A percentile compares a stretch with the other conserved stretches of the same genome.
These are phyloP conservation scores for Plasmodium gonderi DNA, from an alignment of 169 alveolate species.

Conservation along the genomic window DNA sequence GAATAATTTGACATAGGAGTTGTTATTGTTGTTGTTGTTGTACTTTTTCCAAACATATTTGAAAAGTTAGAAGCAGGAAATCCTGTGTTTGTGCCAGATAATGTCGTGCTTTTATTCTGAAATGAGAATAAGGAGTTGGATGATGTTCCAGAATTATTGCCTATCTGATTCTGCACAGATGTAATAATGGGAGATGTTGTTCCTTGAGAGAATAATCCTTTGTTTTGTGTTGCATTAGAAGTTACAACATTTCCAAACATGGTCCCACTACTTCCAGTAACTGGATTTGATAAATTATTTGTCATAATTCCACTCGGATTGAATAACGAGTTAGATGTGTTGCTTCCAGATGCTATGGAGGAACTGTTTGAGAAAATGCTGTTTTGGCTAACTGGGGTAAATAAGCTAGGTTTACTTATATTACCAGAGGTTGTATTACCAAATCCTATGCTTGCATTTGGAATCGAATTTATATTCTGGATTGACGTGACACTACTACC, in stretches of 20 bases:
- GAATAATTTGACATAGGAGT: too few relatives aligned
- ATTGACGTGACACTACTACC: background rate
- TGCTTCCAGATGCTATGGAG: background rate
- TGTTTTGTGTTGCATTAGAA: background rate
- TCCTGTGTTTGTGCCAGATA: background rate
- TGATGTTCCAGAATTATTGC: too few relatives aligned
- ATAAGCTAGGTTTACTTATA: background rate
- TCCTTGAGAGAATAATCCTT: background rate
- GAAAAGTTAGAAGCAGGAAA: background rate
- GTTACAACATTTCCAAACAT: background rate
- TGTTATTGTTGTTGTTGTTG: background rate
- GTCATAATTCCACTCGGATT: background rate
- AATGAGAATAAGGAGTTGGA: background rate
- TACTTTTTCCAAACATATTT: background rate
- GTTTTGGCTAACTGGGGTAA: constrained; percentile 23
- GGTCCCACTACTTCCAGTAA: background rate
- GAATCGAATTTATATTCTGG: background rate
- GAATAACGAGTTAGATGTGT: background rate
- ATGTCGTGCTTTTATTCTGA: background rate
- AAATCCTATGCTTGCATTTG: background rate
- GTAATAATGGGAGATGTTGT: background rate
- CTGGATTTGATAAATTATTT: background rate
- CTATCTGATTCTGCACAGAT: background rate
- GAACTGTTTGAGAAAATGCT: background rate
- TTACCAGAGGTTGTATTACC: background rate